Percentiles rank a stretch among this genome's conserved stretches.
These are phyloP conservation scores for Solanum hybrid DNA, from an alignment of 305 asterid genomes.

Conservation along the genomic window DNA sequence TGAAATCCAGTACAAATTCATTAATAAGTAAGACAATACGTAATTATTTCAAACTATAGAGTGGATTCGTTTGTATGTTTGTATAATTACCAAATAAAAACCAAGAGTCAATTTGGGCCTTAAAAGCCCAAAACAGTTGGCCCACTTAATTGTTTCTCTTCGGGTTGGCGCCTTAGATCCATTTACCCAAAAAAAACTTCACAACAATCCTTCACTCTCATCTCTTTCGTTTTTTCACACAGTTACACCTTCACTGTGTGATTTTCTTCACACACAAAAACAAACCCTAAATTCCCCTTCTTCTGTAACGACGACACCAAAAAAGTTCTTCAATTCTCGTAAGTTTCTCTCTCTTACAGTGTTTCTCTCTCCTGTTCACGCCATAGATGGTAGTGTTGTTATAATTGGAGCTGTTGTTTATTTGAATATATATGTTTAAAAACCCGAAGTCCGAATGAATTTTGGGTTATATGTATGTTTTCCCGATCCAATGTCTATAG, in stretches of 20 bases:
- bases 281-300: slow-evolving; percentile 14
- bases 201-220: background rate
- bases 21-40: background rate
- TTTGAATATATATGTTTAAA: background rate
- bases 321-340: background rate
- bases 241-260: slow-evolving; percentile 3
- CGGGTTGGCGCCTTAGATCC: slow-evolving; percentile 32
- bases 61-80: too few relatives aligned
- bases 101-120: background rate
- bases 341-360: background rate
- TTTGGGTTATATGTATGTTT: slow-evolving; percentile 11
- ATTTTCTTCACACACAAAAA: background rate
- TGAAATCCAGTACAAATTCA: background rate
- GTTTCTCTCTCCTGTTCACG: slow-evolving; percentile 2
- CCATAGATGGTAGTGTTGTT: background rate
- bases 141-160: background rate
- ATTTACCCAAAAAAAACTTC: background rate
- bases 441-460: slow-evolving; percentile 16
- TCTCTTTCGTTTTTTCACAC: slow-evolving; percentile 7
- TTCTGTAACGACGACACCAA: background rate
- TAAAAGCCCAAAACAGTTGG: slow-evolving; percentile 4
- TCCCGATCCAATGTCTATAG: slow-evolving; percentile 15
- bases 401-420: background rate
- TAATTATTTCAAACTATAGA: background rate
- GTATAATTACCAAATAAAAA: background rate